Evolutionary conservation across 441 rosid species (phyloP), one percentile per base, ranked within the genome.

Genomic region (Rhodomyrtus psidioides): DNA sequence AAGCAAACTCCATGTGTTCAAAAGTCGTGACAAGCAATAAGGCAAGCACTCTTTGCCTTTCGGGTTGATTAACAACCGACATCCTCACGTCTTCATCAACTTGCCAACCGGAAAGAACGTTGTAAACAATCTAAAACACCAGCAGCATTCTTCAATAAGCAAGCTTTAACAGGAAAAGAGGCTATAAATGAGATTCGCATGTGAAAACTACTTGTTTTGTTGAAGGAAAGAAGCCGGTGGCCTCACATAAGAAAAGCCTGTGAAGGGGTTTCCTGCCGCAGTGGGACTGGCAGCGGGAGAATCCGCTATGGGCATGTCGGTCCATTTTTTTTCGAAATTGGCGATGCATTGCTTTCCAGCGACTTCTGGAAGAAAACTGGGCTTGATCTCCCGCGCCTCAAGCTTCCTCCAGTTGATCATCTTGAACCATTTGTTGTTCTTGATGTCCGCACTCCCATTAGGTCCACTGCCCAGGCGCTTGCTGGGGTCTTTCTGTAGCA

Each of bases 251-350:
- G 93, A 92, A 89, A 95, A 96, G 87, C 94, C 91, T 39, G 81
- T 88, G 76, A 97, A 97, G 65, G 97, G 97, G 83, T 95, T 96
- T 17, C 81, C 93, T 76, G 89, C 88, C 17, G 90, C 86, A 85
- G 86, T 94, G 5, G 99, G 99, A 89, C 97, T 95, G 84, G 90
- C 94, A 83, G 94, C 99, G 24, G 99, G 99, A 49, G 98, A 97
- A 87, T 93, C 97, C 21, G 86, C 59, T 82, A 94, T 83, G 34
- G 98, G 93, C 99, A 95, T 95, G 16, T 96, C 98, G 23, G 99
- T 96, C 99, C 99, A 96, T 65, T 89, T 87, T 83, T 90, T 95
- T 86, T 95, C 98, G 23, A 97, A 97, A 90, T 97, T 97, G 24
- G 98, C 99, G 58, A 94, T 91, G 92, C 99, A 96, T 53, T 90